Evolutionary conservation across 2,329 filamentous ascomycete genomes (phyloP).

Genomic region (Trichoderma arundinaceum): DNA sequence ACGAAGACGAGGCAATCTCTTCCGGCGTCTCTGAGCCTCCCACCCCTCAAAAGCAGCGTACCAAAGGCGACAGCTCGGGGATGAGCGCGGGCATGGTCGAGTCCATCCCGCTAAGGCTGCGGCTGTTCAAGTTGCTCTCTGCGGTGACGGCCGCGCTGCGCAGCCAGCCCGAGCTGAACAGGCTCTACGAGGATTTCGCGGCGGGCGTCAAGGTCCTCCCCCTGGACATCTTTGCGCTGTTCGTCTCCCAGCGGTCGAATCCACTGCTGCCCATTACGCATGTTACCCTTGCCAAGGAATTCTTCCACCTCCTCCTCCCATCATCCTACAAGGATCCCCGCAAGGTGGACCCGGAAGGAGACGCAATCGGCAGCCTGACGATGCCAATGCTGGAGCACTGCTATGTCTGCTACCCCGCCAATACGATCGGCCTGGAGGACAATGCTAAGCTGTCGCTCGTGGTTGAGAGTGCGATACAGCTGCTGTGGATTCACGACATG

Average conservation of each 20-base stretch:
- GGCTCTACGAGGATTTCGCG: conserved; percentile 65
- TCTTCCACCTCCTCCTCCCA: conserved; percentile 54
- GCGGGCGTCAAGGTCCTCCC: conserved; percentile 64
- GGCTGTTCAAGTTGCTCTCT: conserved; percentile 64
- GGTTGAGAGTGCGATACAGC: conserved; percentile 67
- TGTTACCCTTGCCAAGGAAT: conserved; percentile 52
- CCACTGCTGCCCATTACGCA: conserved; percentile 48
- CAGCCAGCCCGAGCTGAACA: conserved; percentile 50
- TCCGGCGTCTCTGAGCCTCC: conserved; percentile 54
- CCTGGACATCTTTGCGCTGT: conserved; percentile 60
- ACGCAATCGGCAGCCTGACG: conserved; percentile 50
- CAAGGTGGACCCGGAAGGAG: conserved; percentile 46
- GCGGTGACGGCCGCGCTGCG: conserved; percentile 55
- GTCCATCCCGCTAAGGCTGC: conserved; percentile 65
- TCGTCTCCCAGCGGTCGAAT: conserved; percentile 51
- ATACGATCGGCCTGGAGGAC: conserved; percentile 63
- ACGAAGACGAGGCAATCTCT: conserved; percentile 58
- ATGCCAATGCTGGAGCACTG: conserved; percentile 57
- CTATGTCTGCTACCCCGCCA: conserved; percentile 70
- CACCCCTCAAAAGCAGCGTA: conserved; percentile 49
- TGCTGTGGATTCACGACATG: conserved; percentile 50
- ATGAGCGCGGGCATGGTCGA: conserved; percentile 50
- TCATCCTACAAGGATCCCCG: conserved; percentile 49
- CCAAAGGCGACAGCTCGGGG: conserved; percentile 36
- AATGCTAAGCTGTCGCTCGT: conserved; percentile 76